A percentile compares a stretch with the other conserved stretches of the same genome.
Conservation (phyloP, 768 basidiomycete genomes). For the Crucibulum laeve region DNA sequence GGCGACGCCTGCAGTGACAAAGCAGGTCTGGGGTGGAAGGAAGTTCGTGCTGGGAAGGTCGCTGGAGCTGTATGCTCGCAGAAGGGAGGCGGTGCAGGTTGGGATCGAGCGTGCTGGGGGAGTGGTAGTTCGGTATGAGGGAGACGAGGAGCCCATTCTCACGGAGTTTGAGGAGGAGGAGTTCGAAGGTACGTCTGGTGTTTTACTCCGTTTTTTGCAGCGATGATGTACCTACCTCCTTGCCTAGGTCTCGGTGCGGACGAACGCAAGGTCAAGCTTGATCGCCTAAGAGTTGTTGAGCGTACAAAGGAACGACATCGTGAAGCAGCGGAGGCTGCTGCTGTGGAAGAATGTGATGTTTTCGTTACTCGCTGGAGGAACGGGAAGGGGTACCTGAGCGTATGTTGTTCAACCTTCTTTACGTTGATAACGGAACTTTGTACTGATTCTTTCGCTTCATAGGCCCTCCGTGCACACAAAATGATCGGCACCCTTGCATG, state of each 20-base stretch:
- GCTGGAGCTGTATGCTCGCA: too few relatives aligned
- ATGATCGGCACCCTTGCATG: conserved; percentile 78
- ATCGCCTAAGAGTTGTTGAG: not conserved
- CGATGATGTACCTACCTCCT: too few relatives aligned
- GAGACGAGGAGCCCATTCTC: too few relatives aligned
- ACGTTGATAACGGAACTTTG: not conserved
- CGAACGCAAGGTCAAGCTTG: too few relatives aligned
- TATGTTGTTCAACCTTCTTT: conserved; percentile 4
- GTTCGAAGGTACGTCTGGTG: too few relatives aligned
- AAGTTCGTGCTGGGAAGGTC: too few relatives aligned
- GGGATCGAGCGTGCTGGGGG: not conserved
- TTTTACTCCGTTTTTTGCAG: too few relatives aligned
- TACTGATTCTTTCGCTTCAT: not conserved
- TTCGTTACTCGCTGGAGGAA: conserved; percentile 66
- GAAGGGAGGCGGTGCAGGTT: not conserved
- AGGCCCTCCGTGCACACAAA: conserved; percentile 26
- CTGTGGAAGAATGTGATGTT: conserved; percentile 57
- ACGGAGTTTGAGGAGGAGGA: too few relatives aligned
- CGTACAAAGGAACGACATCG: conserved; percentile 5
- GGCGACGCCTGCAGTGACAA: too few relatives aligned
- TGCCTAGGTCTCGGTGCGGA: too few relatives aligned
- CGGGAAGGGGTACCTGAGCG: conserved; percentile 64
- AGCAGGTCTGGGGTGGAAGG: too few relatives aligned
- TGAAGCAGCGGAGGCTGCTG: conserved; percentile 37
- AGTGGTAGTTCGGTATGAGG: too few relatives aligned